A percentile compares a stretch with the other conserved stretches of the same genome.
Conservation (phyloP, 31 red algal genomes). For the Asparagopsis taxiformis region DNA sequence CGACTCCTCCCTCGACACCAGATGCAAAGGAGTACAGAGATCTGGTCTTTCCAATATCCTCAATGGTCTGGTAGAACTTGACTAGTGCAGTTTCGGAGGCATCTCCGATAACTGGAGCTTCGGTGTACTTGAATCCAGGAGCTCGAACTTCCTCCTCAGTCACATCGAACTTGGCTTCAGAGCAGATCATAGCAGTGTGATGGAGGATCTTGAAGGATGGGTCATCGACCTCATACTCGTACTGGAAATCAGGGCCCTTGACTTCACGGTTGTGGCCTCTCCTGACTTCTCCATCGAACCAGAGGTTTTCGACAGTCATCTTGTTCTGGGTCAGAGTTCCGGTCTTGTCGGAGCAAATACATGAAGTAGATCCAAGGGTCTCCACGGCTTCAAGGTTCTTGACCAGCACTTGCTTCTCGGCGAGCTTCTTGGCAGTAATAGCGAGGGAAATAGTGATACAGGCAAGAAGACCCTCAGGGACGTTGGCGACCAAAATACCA, state of each 20-base stretch:
- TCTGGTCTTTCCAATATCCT: too few relatives aligned
- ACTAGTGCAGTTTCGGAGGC: conserved; percentile 90
- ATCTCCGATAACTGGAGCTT: conserved; percentile 85
- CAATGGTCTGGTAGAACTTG: conserved; percentile 76
- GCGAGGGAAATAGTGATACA: conserved; percentile 86
- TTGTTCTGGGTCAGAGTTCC: conserved; percentile 96
- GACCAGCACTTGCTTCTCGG: conserved; percentile 91
- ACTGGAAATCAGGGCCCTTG: too few relatives aligned
- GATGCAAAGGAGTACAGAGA: conserved; percentile 45
- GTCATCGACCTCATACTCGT: conserved; percentile 58
- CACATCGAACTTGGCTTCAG: conserved; percentile 87
- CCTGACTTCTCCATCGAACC: conserved; percentile 66
- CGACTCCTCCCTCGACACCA: conserved; percentile 47
- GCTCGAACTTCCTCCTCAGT: conserved; percentile 63
- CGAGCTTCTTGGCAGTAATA: conserved; percentile 87
- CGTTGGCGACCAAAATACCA: conserved; percentile 89
- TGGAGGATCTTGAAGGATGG: conserved; percentile 56
- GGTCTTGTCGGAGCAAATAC: conserved; percentile 97
- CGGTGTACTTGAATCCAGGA: conserved; percentile 75
- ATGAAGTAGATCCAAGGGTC: conserved; percentile 93
- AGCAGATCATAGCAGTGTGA: conserved; percentile 60
- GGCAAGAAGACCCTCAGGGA: conserved; percentile 92
- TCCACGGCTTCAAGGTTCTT: conserved; percentile 90
- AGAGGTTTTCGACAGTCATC: conserved; percentile 77
- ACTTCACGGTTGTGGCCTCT: conserved; percentile 47